These are phyloP conservation scores for Umbellularia californica DNA, from an alignment of 164 flowering plant species.

Conservation along the genomic window DNA sequence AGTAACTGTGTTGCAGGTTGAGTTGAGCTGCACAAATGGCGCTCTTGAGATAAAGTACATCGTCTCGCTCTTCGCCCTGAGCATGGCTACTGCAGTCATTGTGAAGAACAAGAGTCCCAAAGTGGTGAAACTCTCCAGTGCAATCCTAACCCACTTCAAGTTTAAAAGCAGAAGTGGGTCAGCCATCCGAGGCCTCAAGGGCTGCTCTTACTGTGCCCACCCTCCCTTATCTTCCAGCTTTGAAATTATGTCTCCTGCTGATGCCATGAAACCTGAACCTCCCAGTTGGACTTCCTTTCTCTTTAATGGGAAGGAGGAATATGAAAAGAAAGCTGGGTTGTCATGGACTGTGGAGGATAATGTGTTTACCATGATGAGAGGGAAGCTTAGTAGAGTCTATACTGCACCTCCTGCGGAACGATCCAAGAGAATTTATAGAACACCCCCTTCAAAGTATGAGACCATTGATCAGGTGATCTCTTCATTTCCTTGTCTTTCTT, in stretches of 20 bases:
- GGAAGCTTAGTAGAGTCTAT: constrained; percentile 74
- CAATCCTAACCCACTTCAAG: constrained; percentile 66
- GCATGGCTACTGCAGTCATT: constrained; percentile 82
- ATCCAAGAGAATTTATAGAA: constrained; percentile 48
- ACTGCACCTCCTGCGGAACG: constrained; percentile 72
- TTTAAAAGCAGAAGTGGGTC: constrained; percentile 48
- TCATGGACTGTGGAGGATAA: constrained; percentile 64
- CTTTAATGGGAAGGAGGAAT: constrained; percentile 7
- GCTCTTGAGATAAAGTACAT: constrained; percentile 61
- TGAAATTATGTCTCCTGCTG: constrained; percentile 60
- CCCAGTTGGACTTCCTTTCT: constrained; percentile 52
- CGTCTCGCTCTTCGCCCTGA: constrained; percentile 59
- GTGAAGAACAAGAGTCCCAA: constrained; percentile 76
- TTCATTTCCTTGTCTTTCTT: neutral
- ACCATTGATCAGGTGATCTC: constrained; percentile 68
- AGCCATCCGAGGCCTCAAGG: constrained; percentile 60
- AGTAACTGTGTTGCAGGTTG: constrained; percentile 45
- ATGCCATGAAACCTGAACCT: constrained; percentile 65
- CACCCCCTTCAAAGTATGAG: constrained; percentile 80
- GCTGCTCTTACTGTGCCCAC: constrained; percentile 60
- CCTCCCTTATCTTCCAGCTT: constrained; percentile 73
- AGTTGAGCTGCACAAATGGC: constrained; percentile 61
- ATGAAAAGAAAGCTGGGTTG: constrained; percentile 38
- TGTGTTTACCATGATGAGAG: constrained; percentile 44
- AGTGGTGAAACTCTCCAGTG: constrained; percentile 50